Percentiles rank a stretch among this genome's conserved stretches.
Conservation (phyloP, 2,329 filamentous ascomycete species). For the Fusarium armeniacum region DNA sequence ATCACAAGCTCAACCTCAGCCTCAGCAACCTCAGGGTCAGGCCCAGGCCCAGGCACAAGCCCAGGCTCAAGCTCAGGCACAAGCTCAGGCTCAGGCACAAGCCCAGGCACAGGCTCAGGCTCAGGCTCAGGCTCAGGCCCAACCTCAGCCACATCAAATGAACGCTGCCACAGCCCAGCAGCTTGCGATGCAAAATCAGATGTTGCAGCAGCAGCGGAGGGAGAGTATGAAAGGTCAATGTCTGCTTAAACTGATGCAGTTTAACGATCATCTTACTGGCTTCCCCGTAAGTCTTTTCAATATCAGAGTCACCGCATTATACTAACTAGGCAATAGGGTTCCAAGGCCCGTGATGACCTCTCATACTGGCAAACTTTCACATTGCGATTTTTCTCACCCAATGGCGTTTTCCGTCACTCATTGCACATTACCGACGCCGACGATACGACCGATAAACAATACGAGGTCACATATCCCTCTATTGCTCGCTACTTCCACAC, state of each 20-base stretch:
- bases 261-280: conserved; percentile 72
- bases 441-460: conserved; percentile 78
- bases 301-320: conserved; percentile 3
- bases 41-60: conserved; percentile 53
- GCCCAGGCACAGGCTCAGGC: conserved; percentile 54
- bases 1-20: conserved; percentile 55
- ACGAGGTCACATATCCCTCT: conserved; percentile 85
- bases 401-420: conserved; percentile 81
- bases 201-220: conserved; percentile 64
- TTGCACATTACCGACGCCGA: conserved; percentile 71
- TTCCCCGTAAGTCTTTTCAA: conserved; percentile 62
- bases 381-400: conserved; percentile 81
- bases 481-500: conserved; percentile 91
- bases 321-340: conserved; percentile 57
- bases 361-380: conserved; percentile 86
- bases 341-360: conserved; percentile 76
- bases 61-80: conserved; percentile 49
- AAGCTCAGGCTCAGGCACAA: conserved; percentile 54
- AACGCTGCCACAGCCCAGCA: conserved; percentile 54
- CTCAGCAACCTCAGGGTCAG: conserved; percentile 55
- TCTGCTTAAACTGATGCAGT: conserved; percentile 71
- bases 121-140: conserved; percentile 47
- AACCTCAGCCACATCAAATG: conserved; percentile 52
- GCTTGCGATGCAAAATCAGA: conserved; percentile 52
- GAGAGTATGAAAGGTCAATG: conserved; percentile 69